Evolutionary conservation across 805 yeast genomes (phyloP).

Genomic region (Vanderwaltozyma yarrowii): DNA sequence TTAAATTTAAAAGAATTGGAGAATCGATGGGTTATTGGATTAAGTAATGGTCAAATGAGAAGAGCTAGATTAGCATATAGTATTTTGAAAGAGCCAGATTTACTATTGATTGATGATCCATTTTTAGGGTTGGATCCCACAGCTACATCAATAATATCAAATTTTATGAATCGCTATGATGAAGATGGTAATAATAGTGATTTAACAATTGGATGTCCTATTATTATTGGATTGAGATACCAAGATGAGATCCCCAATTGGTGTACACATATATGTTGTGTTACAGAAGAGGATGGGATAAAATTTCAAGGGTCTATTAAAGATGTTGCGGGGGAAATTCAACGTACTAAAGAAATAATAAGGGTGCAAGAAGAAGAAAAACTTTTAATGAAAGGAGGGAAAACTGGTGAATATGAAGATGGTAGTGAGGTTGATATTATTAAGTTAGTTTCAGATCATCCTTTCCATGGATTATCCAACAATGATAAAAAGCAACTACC

Average conservation of each 20-base stretch:
- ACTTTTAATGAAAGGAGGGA: background rate
- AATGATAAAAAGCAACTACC: constrained; percentile 8
- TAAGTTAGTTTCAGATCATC: constrained; percentile 18
- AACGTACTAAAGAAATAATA: constrained; percentile 11
- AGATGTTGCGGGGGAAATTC: constrained; percentile 17
- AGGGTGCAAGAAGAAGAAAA: constrained; percentile 1
- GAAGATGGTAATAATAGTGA: constrained; percentile 6
- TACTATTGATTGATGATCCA: constrained; percentile 81
- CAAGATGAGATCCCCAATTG: constrained; percentile 74
- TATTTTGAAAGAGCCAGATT: constrained; percentile 49
- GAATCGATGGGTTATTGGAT: constrained; percentile 70
- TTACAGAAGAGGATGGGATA: constrained; percentile 42
- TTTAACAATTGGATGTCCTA: too few relatives aligned
- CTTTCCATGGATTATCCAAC: constrained; percentile 10
- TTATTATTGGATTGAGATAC: constrained; percentile 64
- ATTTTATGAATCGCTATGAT: constrained; percentile 16
- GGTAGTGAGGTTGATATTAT: constrained; percentile 5
- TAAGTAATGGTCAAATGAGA: constrained; percentile 90
- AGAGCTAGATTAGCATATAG: constrained; percentile 80
- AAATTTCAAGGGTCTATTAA: constrained; percentile 37
- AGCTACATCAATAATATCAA: constrained; percentile 52
- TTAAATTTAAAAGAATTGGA: constrained; percentile 49
- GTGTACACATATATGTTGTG: constrained; percentile 64
- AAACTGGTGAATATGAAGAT: too few relatives aligned
- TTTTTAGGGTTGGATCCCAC: constrained; percentile 81